Percentiles rank a stretch among this genome's conserved stretches.
These are phyloP conservation scores for Coemansia furcata DNA, from an alignment of 192 early-diverging fungal species.

Conservation along the genomic window DNA sequence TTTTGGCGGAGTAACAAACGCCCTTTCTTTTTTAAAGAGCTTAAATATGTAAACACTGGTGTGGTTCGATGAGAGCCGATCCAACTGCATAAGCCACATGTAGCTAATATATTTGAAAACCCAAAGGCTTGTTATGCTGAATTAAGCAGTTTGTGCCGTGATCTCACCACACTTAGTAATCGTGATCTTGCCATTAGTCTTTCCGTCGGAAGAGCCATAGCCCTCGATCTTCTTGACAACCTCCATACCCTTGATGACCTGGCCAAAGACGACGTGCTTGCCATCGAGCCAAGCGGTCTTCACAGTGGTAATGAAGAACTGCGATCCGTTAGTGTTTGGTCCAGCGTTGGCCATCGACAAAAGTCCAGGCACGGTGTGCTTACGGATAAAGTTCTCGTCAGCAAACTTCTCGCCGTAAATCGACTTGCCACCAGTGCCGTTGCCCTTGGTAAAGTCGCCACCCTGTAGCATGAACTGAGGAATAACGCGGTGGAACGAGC, in stretches of 20 bases:
- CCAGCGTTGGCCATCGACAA: conserved; percentile 85
- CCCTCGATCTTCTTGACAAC: conserved; percentile 75
- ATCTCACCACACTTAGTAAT: conserved; percentile 68
- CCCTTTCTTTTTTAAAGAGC: no score
- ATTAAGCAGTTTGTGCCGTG: not conserved
- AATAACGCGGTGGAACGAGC: conserved; percentile 87
- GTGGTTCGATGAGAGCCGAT: not conserved
- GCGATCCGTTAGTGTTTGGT: conserved; percentile 73
- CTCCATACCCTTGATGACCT: conserved; percentile 67
- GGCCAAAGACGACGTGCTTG: conserved; percentile 80
- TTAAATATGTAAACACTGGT: not conserved
- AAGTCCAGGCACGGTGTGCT: conserved; percentile 65
- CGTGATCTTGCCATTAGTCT: conserved; percentile 59
- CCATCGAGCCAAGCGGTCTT: conserved; percentile 69
- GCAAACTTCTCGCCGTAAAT: conserved; percentile 80
- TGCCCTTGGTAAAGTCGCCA: conserved; percentile 74
- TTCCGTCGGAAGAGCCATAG: conserved; percentile 45
- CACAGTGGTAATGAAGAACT: conserved; percentile 79
- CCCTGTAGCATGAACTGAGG: conserved; percentile 91
- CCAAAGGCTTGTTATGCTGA: not conserved
- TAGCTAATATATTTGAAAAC: conserved; percentile 22
- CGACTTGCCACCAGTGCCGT: conserved; percentile 82
- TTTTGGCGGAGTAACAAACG: conserved; percentile 33
- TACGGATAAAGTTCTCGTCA: conserved; percentile 72
- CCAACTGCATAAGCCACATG: conserved; percentile 13